Evolutionary conservation across 192 early-diverging fungal genomes (phyloP), one percentile per base, ranked within the genome.

Genomic region (Kappamyces sp.): DNA sequence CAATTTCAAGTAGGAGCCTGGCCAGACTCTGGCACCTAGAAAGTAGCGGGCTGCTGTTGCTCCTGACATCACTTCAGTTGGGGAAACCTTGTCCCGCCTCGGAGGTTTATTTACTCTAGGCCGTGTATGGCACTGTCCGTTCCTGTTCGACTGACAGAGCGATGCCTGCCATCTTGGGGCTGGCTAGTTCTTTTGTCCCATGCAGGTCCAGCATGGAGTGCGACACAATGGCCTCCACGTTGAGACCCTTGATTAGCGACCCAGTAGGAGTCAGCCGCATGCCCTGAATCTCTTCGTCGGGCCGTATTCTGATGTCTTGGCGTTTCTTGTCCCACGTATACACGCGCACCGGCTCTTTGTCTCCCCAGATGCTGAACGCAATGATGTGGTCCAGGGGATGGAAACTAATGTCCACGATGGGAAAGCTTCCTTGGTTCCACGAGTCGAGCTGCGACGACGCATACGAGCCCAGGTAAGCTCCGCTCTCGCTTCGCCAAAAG

Each of bases 1-100:
- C 37, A 75, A 49, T 65, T 73, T 74, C 40, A 79, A 69, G 66
- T 70, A 58, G 64, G 71, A 47, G 23, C 71, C 66, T 32, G 72
- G 76, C 76, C 76, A 78, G 51, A 78, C 73, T 12, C 70, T 59
- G 53, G 64, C 55, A 61, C 75, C 75, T 48, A 74, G 52, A 58
- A 77, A 74, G 60, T 71, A 74, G 49, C 67, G 64, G 66, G 61
- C 70, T 8, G 71, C 39, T 39, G 63, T 23, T 23, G 23, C 23
- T 23, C 23, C 23, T 23, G 23, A 23, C 23, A 23, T 23, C 23
- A 23, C 23, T 23, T 23, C 23, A 23, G 23, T 23, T 23, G 23
- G 23, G 23, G 23, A 23, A 23, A 23, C 23, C 23, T 23, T 23
- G 23, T 23, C 23, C 23, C 23, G 23, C 23, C 23, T 23, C 23